These are phyloP conservation scores for Candida jianshihensis DNA, from an alignment of 805 yeast species.

Conservation along the genomic window DNA sequence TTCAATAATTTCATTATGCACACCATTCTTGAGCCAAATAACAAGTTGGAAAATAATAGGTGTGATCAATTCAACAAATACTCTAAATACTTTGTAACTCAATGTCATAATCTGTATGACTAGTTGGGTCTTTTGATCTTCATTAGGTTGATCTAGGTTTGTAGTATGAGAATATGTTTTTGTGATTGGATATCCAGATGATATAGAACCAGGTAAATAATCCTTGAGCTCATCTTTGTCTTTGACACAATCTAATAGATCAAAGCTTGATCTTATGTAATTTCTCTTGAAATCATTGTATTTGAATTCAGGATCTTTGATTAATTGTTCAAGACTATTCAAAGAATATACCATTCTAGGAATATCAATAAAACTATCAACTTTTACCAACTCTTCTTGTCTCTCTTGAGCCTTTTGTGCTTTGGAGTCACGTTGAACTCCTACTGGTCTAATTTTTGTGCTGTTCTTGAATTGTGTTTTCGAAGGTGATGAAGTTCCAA, in stretches of 20 bases:
- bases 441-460: neutral
- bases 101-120: slow-evolving; percentile 1
- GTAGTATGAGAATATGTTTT: neutral
- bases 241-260: neutral
- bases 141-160: neutral
- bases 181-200: neutral
- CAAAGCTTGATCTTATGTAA: slow-evolving; percentile 1
- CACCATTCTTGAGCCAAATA: neutral
- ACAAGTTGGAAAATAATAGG: neutral
- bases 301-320: neutral
- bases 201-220: too few relatives aligned
- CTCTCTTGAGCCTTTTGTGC: neutral
- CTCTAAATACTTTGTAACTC: neutral
- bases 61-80: neutral
- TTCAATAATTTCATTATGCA: neutral
- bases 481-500: too few relatives aligned
- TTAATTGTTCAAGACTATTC: neutral
- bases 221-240: neutral
- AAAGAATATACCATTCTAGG: slow-evolving; percentile 1
- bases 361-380: neutral
- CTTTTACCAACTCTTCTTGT: neutral
- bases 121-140: too few relatives aligned
- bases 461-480: too few relatives aligned
- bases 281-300: neutral
- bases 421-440: too few relatives aligned